Evolutionary conservation across 495 filamentous ascomycete species (phyloP), one percentile per base, ranked within the genome.

Genomic region (Hypoxylon cercidicola): DNA sequence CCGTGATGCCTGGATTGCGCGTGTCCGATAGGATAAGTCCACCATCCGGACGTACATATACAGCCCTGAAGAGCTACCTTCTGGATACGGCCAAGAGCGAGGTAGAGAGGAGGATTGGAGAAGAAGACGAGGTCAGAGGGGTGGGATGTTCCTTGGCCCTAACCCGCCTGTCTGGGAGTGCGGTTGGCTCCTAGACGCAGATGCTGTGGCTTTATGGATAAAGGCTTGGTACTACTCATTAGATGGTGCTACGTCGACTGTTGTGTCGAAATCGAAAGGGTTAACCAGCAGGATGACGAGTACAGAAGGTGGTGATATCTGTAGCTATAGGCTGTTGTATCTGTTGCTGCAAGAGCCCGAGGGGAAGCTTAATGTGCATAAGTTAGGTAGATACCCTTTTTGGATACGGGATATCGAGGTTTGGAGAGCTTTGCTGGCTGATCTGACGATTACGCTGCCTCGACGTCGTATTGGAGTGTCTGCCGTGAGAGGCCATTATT

Each of bases 81-180:
- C 60, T 68, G 44, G 35, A 64, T 64, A 53, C 19, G 60, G 60
- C 55, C 53, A 68, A 40, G 48, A 63, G 20, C 19, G 25, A 46
- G 39, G 15, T 34, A 57, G 32, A 56, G n/a, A 39, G 35, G 56
- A 41, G 52, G 44, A 57, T 57, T 52, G 60, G 46, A 28, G 43
- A 51, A 57, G 44, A 39, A 41, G 52, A 46, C 28, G 41, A 53
- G 37, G 34, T 28, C 55, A 10, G 61, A 65, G 62, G 62, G 61
- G 62, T 53, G 61, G 62, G 44, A 25, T 69, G 53, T 66, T 47
- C 40, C 34, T 69, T 69, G 66, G 66, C 66, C 56, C 41, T 49
- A 66, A 65, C 66, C 66, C 66, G 62, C 57, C 53, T n/a, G 61
- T 58, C 66, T 69, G 62, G 66, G 62, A 69, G 37, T 47, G 54